phyloP scores from a whole-genome alignment of 208 protist genomes.

The Phytomonas francai region DNA sequence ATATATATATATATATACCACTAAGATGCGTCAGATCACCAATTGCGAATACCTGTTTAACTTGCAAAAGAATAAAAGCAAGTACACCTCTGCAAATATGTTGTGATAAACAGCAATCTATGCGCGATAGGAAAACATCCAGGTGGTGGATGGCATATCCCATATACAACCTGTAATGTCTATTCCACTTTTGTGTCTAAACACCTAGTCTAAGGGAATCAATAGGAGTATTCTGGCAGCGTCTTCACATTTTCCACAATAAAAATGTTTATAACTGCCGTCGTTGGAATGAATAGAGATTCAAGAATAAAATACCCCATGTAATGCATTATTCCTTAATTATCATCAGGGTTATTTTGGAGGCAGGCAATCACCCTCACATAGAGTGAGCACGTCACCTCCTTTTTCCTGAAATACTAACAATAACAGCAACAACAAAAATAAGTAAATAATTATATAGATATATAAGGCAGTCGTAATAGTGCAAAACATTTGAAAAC shows the following conservation, averaged over 20 bases:
- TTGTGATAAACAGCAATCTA: not conserved
- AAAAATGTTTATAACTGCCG: too few relatives aligned
- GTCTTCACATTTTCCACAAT: too few relatives aligned
- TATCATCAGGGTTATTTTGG: too few relatives aligned
- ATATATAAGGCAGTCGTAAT: slow-evolving; percentile 5
- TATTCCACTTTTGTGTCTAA: too few relatives aligned
- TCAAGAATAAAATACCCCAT: too few relatives aligned
- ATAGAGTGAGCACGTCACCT: not conserved
- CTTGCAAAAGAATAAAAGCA: not conserved
- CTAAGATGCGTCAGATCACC: not conserved
- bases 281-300: not conserved
- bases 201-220: too few relatives aligned
- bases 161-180: not conserved
- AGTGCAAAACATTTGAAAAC: slow-evolving; percentile 2
- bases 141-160: not conserved
- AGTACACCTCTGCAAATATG: not conserved
- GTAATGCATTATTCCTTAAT: too few relatives aligned
- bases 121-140: not conserved
- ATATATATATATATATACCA: not conserved
- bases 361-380: too few relatives aligned
- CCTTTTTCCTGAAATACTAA: not conserved
- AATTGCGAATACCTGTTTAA: not conserved
- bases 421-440: slow-evolving; percentile 7
- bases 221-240: too few relatives aligned
- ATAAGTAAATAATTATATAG: slow-evolving; percentile 9